Evolutionary conservation across 2,329 filamentous ascomycete species (phyloP).

Genomic region (Claviceps cyperi): DNA sequence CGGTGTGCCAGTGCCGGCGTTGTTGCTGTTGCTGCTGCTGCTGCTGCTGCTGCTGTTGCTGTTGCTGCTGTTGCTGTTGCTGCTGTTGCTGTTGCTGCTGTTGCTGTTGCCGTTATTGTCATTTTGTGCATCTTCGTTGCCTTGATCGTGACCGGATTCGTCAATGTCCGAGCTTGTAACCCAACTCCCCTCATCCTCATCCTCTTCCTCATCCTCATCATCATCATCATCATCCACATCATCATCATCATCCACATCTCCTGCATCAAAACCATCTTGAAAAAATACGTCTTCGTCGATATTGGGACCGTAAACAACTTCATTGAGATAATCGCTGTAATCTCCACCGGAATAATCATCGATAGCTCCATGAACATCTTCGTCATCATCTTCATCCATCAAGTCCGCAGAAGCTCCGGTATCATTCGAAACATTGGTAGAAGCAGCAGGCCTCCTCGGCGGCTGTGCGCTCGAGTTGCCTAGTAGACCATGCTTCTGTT

Average conservation of each 20-base stretch:
- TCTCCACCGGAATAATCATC: no score
- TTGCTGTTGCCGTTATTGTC: background rate
- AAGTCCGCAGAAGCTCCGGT: background rate
- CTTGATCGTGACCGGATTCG: slow-evolving; percentile 1
- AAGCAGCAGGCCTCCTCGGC: background rate
- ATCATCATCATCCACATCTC: slow-evolving; percentile 7
- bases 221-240: slow-evolving; percentile 9
- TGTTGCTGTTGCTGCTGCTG: no score
- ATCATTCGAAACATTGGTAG: background rate
- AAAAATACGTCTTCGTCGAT: no score
- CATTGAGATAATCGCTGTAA: no score
- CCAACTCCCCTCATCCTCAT: background rate
- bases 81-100: background rate
- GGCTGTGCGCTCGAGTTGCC: slow-evolving; percentile 16
- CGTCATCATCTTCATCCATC: slow-evolving; percentile 5
- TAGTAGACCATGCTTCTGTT: slow-evolving; percentile 12
- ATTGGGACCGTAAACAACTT: no score
- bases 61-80: background rate
- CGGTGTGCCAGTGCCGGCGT: no score
- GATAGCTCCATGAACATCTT: no score
- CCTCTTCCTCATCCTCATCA: background rate
- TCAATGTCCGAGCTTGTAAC: background rate
- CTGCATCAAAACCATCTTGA: no score
- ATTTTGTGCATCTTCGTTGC: background rate
- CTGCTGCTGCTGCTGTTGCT: no score